phyloP scores from a whole-genome alignment of 805 yeast species.

The Cyberlindnera meyerae region DNA sequence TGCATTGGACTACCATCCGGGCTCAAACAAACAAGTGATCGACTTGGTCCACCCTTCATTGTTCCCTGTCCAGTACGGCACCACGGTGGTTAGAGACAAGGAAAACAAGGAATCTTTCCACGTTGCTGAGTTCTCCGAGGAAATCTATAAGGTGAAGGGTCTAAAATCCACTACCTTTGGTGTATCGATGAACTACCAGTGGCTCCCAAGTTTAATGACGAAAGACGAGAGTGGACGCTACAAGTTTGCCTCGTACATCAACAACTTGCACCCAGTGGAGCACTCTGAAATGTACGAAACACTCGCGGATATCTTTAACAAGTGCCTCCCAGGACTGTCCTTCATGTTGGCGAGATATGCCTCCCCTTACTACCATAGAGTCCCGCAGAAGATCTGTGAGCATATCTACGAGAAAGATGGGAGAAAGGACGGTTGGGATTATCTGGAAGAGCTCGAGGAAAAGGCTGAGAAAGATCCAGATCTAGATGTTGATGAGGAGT shows the following conservation, averaged over 20 bases:
- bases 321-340: constrained; percentile 4
- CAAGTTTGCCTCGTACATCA: constrained; percentile 7
- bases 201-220: constrained; percentile 5
- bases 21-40: constrained; percentile 7
- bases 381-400: constrained; percentile 1
- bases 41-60: constrained; percentile 10
- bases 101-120: not conserved
- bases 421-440: not conserved
- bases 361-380: constrained; percentile 5
- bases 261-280: constrained; percentile 7
- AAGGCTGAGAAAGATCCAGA: not conserved
- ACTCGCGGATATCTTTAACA: constrained; percentile 3
- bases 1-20: constrained; percentile 9
- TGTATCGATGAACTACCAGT: constrained; percentile 4
- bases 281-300: constrained; percentile 1
- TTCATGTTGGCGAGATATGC: constrained; percentile 2
- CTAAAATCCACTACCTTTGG: not conserved
- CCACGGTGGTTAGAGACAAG: constrained; percentile 4
- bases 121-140: not conserved
- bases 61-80: constrained; percentile 11
- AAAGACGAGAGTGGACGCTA: not conserved
- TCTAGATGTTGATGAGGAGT: constrained; percentile 1
- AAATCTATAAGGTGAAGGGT: constrained; percentile 1
- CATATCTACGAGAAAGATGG: constrained; percentile 1
- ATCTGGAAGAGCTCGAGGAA: constrained; percentile 1